Base-by-base conservation (phyloP, 2,329 filamentous ascomycete species). In the Exophiala mesophila region DNA sequence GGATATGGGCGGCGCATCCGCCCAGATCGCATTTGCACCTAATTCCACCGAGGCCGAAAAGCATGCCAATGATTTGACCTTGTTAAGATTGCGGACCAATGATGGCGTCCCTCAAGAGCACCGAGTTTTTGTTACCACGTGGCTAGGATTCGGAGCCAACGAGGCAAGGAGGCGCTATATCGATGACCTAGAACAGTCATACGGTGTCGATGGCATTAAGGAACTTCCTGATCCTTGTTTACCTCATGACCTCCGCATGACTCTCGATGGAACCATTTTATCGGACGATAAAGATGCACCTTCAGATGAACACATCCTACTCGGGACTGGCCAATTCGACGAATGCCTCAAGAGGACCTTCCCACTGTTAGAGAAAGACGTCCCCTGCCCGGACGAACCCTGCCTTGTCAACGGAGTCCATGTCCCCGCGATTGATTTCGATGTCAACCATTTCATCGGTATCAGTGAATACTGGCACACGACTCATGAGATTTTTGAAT, bases 401-500 rank as follows among this genome's bases (percentile, higher is more conserved):
- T 98, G 92, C 63, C 70, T 98, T 23, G 72, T 98, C 28, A 87
- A 96, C 55, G 89, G 92, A 1, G 81, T 90, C 50, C 88, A 97
- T 60, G 88, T 92, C 1, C 92, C 92, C 1, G 86, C 88, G 3
- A 96, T 98, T 52, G 92, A 98, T 61, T 98, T 97, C 59, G 83
- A 92, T 49, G 82, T 97, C 24, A 98, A 98, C 57, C 94, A 96
- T 62, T 98, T 98, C 58, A 83, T 98, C 19, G 92, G 92, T 8
- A 90, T 98, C 3, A 97, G 90, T 1, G 92, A 98, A 61, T 98
- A 94, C 65, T 98, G 92, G 90, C 92, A 98, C 63, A 94, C 90
- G 0, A 98, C 92, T 0, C 92, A 98, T 57, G 88, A 92, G 41
- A 83, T 97, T 2, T 97, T 98, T 56, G 78, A 83, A 46, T 77